A percentile compares a stretch with the other conserved stretches of the same genome.
These are phyloP conservation scores for Termitomyces titanicus DNA, from an alignment of 768 basidiomycete genomes.

Conservation along the genomic window DNA sequence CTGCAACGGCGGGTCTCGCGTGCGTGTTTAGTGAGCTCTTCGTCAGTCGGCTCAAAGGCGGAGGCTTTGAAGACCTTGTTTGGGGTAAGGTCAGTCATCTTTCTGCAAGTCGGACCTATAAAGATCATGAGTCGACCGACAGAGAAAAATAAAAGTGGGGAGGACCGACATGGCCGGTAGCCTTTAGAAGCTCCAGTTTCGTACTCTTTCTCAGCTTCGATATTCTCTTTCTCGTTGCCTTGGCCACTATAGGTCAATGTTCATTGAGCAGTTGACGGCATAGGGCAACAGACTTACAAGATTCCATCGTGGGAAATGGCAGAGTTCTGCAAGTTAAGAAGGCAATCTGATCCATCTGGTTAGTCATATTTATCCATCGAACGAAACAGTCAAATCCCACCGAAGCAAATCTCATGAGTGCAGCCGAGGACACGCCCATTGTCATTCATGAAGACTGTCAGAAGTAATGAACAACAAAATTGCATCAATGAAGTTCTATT, in stretches of 20 bases:
- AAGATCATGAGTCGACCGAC: background rate
- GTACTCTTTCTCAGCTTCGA: slow-evolving; percentile 50
- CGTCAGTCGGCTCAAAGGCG: slow-evolving; percentile 67
- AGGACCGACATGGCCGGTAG: slow-evolving; percentile 49
- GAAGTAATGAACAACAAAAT: background rate
- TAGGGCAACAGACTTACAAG: slow-evolving; percentile 39
- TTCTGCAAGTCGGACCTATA: slow-evolving; percentile 65
- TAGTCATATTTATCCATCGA: background rate
- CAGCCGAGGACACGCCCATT: slow-evolving; percentile 63
- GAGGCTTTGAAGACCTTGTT: slow-evolving; percentile 53
- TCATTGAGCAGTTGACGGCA: background rate
- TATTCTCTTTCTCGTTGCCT: slow-evolving; percentile 53
- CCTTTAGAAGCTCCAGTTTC: slow-evolving; percentile 56
- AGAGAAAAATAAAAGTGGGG: background rate
- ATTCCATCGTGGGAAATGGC: slow-evolving; percentile 54
- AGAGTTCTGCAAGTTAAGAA: slow-evolving; percentile 48
- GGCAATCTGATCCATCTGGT: slow-evolving; percentile 39
- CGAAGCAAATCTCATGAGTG: slow-evolving; percentile 62
- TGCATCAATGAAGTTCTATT: background rate
- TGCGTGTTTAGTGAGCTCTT: slow-evolving; percentile 45
- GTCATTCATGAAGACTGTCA: slow-evolving; percentile 40
- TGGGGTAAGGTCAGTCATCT: slow-evolving; percentile 51
- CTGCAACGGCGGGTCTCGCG: slow-evolving; percentile 30
- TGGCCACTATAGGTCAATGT: slow-evolving; percentile 39
- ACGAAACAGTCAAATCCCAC: slow-evolving; percentile 25